Conservation (phyloP, 108 stramenopile species). For the Skeletonema menzelii region DNA sequence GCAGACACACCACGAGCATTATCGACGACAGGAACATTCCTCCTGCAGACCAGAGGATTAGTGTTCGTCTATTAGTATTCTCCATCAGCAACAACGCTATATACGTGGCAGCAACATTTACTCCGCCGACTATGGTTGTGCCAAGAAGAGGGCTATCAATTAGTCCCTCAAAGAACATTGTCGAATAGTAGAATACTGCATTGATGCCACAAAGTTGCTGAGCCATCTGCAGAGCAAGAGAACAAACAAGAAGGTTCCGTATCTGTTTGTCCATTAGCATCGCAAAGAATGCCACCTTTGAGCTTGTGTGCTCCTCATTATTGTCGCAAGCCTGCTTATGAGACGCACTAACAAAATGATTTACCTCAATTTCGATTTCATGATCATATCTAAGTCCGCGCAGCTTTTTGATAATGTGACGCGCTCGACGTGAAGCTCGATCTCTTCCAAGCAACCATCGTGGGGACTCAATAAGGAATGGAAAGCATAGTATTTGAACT, state of each 20-base stretch:
- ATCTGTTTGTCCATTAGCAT: constrained; percentile 75
- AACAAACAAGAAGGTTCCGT: constrained; percentile 73
- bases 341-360: constrained; percentile 75
- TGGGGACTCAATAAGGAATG: constrained; percentile 90
- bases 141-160: constrained; percentile 91
- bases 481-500: constrained; percentile 76
- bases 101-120: constrained; percentile 95
- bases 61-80: constrained; percentile 69
- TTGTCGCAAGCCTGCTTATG: constrained; percentile 21
- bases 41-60: constrained; percentile 86
- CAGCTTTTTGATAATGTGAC: constrained; percentile 88
- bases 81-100: constrained; percentile 95
- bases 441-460: constrained; percentile 83
- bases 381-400: constrained; percentile 89
- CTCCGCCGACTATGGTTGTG: constrained; percentile 88
- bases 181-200: constrained; percentile 98
- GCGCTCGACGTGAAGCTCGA: constrained; percentile 73
- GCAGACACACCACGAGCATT: constrained; percentile 61
- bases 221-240: constrained; percentile 79
- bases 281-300: constrained; percentile 50
- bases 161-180: constrained; percentile 92
- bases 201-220: constrained; percentile 98
- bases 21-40: constrained; percentile 82
- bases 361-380: constrained; percentile 93
- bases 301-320: constrained; percentile 1